Evolutionary conservation across 106 monocot genomes (phyloP).

Genomic region (Phalaenopsis aphrodite): DNA sequence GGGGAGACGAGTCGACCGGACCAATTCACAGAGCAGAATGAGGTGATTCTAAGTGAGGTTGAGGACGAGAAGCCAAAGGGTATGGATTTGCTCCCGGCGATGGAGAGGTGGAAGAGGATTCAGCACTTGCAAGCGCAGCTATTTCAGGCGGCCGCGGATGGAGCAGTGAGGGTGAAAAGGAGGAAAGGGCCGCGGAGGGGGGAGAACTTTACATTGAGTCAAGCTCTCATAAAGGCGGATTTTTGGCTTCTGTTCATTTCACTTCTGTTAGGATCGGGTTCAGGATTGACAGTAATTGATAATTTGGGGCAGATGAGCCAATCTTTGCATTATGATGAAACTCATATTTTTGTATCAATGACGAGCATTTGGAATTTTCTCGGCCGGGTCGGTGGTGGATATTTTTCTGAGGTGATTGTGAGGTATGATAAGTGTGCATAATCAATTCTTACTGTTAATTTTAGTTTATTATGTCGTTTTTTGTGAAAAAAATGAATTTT

Average conservation of each 20-base stretch:
- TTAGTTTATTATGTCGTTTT: neutral
- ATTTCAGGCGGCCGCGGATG: conserved; percentile 76
- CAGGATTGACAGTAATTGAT: conserved; percentile 84
- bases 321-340: conserved; percentile 61
- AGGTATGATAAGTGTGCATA: conserved; percentile 29
- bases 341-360: conserved; percentile 81
- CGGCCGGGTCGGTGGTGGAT: conserved; percentile 77
- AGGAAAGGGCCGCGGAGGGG: conserved; percentile 71
- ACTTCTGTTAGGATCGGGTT: conserved; percentile 74
- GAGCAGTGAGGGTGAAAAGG: conserved; percentile 85
- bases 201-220: conserved; percentile 78
- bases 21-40: conserved; percentile 16
- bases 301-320: conserved; percentile 85
- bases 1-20: conserved; percentile 34
- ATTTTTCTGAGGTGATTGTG: conserved; percentile 65
- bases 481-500: neutral
- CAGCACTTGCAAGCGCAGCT: conserved; percentile 64
- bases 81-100: conserved; percentile 70
- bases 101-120: conserved; percentile 72
- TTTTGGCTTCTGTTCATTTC: conserved; percentile 83
- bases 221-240: conserved; percentile 84
- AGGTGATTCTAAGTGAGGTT: conserved; percentile 75
- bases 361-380: conserved; percentile 94
- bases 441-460: neutral
- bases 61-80: conserved; percentile 88